Base-by-base conservation (phyloP, 2,329 filamentous ascomycete species). In the Pseudogymnoascus sp. region DNA sequence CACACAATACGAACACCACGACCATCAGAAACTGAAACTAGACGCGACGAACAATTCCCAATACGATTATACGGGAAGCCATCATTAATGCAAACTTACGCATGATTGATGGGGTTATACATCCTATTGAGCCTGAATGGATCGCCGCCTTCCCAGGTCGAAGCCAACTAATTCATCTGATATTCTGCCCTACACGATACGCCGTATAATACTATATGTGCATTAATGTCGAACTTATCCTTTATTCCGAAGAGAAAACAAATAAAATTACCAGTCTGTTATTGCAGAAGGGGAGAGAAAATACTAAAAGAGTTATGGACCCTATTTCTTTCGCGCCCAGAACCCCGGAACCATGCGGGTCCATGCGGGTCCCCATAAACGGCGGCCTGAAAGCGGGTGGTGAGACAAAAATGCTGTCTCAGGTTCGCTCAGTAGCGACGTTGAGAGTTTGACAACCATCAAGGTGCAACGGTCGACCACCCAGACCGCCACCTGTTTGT, bases 361-460 rank as follows among this genome's bases (percentile, higher is more conserved):
- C 21, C 23, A 26, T 26, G 23, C 23, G 26, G 47, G 47, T 54
- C 47, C 23, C 47, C 23, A 54, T 16, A 96, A 74, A 97, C 96
- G 26, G 97, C 84, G 72, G 97, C 93, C 76, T 96, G 93, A 65
- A 85, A 54, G 26, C 45, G 47, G 47, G 47, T 54, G 47, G 47
- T 54, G 47, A 54, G 47, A 54, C 47, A 54, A 54, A 2, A 29
- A 18, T 29, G 47, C 47, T 54, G 47, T 54, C 47, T 54, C 47
- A 54, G 47, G 47, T 54, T 12, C 47, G n/a, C 26, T 54, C 47
- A 26, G 47, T 54, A 54, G 47, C 47, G 47, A 54, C 47, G 47
- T 54, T 31, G 47, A 54, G 47, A 29, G 47, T 54, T 54, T 54
- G 47, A 54, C 47, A 12, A 31, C 47, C 47, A 11, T 5, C 26